Base-by-base conservation (phyloP, 345 rosid genomes). In the Hibiscus trionum region DNA sequence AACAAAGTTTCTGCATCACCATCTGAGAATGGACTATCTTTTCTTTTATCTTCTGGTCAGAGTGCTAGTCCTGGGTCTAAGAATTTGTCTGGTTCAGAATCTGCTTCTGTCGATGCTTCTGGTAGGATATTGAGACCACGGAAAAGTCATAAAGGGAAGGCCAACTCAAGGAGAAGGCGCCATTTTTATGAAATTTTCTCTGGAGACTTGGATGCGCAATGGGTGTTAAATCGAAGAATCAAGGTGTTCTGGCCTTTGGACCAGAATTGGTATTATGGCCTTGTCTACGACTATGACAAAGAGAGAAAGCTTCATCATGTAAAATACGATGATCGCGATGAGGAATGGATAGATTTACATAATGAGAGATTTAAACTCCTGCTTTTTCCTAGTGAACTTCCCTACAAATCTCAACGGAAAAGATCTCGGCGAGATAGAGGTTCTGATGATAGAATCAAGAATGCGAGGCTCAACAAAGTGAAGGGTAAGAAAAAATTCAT, bases 241-340 rank as follows among this genome's bases (percentile, higher is more conserved):
- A 95, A 92, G 75, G 26, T 94, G 57, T 88, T 88, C 78, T 94
- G 97, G 97, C 98, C 98, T 75, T 76, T 94, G 88, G 98, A 91
- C 77, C 75, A 88, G 85, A 85, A 78, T 61, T 94, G 97, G 98
- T 94, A 94, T 77, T 80, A 75, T 85, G 98, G 98, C 72, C 90
- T 88, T 64, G 84, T 91, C 58, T 84, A 80, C 79, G 90, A 83
- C 72, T 94, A 55, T 55, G 59, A 55, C 27, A 17, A 17, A 55
- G 59, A 16, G 57, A 55, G 27, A 55, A n/a, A 53, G 58, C 58
- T 53, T 53, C 58, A 53, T n/a, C 58, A 53, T 53, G 58, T 53
- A n/a, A 53, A 55, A 77, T 95, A 95, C 85, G 97, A 95, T 81
- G 99, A 95, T 72, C 91, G 97, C 5, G 97, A 95, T 78, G 97